Evolutionary conservation across 2,329 filamentous ascomycete species (phyloP), one percentile per base, ranked within the genome.

Genomic region (Trichophyton mentagrophytes): DNA sequence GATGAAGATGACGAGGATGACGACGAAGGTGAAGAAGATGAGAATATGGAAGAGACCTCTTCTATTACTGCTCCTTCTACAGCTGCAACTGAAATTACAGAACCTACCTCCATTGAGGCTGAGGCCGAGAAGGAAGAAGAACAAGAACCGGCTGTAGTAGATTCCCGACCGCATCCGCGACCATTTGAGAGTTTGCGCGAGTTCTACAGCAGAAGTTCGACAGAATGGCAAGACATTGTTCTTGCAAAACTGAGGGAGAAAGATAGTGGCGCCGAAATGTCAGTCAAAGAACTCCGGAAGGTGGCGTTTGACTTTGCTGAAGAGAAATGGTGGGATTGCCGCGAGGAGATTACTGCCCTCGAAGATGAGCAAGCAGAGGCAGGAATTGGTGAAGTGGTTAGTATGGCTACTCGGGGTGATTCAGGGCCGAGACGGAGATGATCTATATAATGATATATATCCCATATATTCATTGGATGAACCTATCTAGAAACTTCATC

Each of bases 311-410:
- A 90, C 70, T 81, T 90, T 65, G 91, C 91, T 46, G 93, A 99
- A 74, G 88, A 91, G 76, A 96, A 95, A 73, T 99, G 93, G 93
- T 99, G 93, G 93, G 93, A 96, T 78, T 90, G 87, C 71, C 83
- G 93, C 67, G 93, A 99, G 77, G 92, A 97, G 76, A 88, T 99
- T 66, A 87, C 86, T 60, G 87, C 85, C 5, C 74, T 97, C 69
- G 93, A 99, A 75, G 92, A 96, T 74, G 92, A 96, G 77, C 90
- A 97, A 77, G 92, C 96, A 74, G 91, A 88, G 57, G 89, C 90
- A 38, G 91, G 93, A 8, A 96, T 97, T 72, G 89, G 90, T 15
- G 93, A 97, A 77, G 89, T 97, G 49, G 89, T 97, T 60, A 93
- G 86, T 69, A 78, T 97, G 69, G 85, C 86, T 57, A 90, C 95